phyloP scores from a whole-genome alignment of 1,139 yeast genomes.

The Saccharomyces hybrid region DNA sequence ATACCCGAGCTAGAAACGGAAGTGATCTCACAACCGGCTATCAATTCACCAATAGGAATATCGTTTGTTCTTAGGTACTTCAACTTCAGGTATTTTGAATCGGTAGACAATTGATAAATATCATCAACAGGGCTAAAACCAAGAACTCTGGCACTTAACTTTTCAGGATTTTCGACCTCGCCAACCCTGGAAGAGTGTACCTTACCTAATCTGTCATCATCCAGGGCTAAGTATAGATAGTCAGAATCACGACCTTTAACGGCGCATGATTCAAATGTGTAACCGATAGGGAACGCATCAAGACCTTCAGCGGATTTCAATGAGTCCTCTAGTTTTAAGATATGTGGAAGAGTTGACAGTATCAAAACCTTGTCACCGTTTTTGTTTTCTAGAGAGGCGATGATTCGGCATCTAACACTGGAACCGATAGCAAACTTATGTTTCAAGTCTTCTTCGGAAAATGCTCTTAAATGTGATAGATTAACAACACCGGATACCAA shows the following conservation, averaged over 20 bases:
- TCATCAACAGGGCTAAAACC: constrained; percentile 65
- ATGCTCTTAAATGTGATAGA: constrained; percentile 56
- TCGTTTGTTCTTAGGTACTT: constrained; percentile 62
- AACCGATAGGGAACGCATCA: constrained; percentile 75
- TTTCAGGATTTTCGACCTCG: constrained; percentile 40
- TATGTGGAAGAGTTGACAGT: constrained; percentile 57
- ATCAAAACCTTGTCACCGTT: constrained; percentile 55
- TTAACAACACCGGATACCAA: constrained; percentile 66
- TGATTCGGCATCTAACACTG: constrained; percentile 59
- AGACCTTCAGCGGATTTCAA: constrained; percentile 30
- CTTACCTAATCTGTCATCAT: constrained; percentile 53
- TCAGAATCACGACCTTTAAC: constrained; percentile 52
- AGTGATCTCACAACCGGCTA: constrained; percentile 51
- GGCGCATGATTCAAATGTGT: constrained; percentile 51
- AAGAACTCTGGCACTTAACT: constrained; percentile 66
- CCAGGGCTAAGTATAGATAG: constrained; percentile 52
- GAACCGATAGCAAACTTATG: constrained; percentile 63
- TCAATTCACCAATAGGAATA: constrained; percentile 64
- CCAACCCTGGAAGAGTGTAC: constrained; percentile 65
- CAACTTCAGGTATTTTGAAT: constrained; percentile 55
- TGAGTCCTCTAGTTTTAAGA: constrained; percentile 33
- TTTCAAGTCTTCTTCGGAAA: constrained; percentile 42
- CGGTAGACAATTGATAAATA: constrained; percentile 58
- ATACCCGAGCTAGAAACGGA: constrained; percentile 67
- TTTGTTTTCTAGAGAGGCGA: constrained; percentile 46